These are phyloP conservation scores for Russula sp. DNA, from an alignment of 768 basidiomycete genomes.

Conservation along the genomic window DNA sequence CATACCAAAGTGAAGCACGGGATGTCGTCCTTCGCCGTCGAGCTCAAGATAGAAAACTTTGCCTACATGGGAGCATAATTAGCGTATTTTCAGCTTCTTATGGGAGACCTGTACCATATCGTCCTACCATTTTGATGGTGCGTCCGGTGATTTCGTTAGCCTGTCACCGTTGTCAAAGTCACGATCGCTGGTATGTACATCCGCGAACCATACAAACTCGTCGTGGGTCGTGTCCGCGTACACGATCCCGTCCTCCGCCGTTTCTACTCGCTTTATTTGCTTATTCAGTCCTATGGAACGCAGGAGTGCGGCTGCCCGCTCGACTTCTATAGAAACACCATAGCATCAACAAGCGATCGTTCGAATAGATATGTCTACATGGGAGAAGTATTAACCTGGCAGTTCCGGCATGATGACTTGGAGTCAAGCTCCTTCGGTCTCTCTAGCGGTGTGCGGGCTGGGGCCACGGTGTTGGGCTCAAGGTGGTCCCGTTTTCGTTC, in stretches of 20 bases:
- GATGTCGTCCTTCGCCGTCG: slow-evolving; percentile 52
- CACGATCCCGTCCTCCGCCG: slow-evolving; percentile 55
- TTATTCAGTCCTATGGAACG: slow-evolving; percentile 47
- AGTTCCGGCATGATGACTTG: slow-evolving; percentile 17
- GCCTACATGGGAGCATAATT: slow-evolving; percentile 33
- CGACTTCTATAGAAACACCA: slow-evolving; percentile 47
- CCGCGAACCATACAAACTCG: slow-evolving; percentile 50
- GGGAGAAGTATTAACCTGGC: slow-evolving; percentile 9
- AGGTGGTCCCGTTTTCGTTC: too few species aligned
- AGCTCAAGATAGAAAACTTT: slow-evolving; percentile 65
- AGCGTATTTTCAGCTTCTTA: not conserved
- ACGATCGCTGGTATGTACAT: not conserved
- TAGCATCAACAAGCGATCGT: not conserved
- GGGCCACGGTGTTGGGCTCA: too few species aligned
- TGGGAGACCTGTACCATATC: slow-evolving; percentile 43
- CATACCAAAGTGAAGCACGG: slow-evolving; percentile 81
- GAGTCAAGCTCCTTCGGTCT: not conserved
- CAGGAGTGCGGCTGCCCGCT: slow-evolving; percentile 56
- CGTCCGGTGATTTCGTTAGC: slow-evolving; percentile 48
- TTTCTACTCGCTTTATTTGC: slow-evolving; percentile 49
- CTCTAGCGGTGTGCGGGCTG: not conserved
- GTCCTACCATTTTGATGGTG: slow-evolving; percentile 39
- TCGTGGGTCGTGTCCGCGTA: slow-evolving; percentile 50
- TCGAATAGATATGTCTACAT: not conserved
- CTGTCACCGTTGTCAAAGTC: slow-evolving; percentile 32